Evolutionary conservation across 2,329 filamentous ascomycete species (phyloP).

Genomic region (Proliferodiscus dingleyae): DNA sequence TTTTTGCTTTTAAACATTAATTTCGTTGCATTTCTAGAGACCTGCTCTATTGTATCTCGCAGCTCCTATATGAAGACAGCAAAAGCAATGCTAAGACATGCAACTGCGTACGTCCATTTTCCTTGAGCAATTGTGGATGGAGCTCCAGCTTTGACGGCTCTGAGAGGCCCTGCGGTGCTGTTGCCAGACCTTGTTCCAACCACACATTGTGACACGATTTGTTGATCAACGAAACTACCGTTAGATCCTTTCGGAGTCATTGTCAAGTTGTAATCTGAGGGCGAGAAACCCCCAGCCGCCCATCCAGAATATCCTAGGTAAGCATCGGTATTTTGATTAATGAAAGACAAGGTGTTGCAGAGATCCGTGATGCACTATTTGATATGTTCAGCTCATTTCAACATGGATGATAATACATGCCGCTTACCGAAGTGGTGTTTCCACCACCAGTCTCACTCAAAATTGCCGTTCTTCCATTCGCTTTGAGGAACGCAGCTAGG

Average conservation of each 20-base stretch:
- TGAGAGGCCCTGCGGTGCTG: background rate
- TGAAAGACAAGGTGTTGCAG: conserved; percentile 15
- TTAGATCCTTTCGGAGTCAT: conserved; percentile 10
- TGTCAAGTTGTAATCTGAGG: conserved; percentile 3
- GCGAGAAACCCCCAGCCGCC: conserved; percentile 29
- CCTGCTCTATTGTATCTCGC: background rate
- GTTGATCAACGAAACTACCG: conserved; percentile 18
- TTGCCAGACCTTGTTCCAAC: conserved; percentile 11
- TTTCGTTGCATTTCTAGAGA: background rate
- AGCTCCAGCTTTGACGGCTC: background rate
- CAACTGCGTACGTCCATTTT: background rate
- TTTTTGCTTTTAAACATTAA: background rate
- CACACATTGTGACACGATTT: conserved; percentile 18
- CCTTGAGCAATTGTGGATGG: background rate
- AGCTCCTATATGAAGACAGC: background rate
- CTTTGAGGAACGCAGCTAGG: conserved; percentile 38
- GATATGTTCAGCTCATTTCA: too few species aligned
- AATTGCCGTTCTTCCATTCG: conserved; percentile 3
- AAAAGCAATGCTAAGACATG: background rate
- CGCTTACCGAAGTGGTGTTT: conserved; percentile 22
- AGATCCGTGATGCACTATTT: conserved; percentile 17
- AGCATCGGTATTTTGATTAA: conserved; percentile 32
- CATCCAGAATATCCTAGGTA: conserved; percentile 36
- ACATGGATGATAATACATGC: background rate
- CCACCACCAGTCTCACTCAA: conserved; percentile 43